Evolutionary conservation across 768 basidiomycete species (phyloP).

Genomic region (Leccinum aurantiacum): DNA sequence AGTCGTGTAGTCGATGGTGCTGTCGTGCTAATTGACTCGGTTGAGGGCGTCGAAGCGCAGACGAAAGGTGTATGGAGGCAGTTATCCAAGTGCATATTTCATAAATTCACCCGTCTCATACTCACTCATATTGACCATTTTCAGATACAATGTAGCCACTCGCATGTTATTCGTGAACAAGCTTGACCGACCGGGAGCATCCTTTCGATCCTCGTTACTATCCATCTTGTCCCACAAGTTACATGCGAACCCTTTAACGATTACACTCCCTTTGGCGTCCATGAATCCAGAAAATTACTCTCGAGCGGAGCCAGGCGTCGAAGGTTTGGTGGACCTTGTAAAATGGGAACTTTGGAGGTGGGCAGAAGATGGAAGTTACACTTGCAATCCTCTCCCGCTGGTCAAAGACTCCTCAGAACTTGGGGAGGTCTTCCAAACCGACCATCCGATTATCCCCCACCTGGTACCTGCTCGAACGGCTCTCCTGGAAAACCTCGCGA

Average conservation of each 20-base stretch:
- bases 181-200: conserved; percentile 84
- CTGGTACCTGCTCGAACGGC: conserved; percentile 65
- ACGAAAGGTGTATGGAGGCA: conserved; percentile 89
- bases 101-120: neutral
- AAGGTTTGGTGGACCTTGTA: conserved; percentile 79
- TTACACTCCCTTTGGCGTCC: conserved; percentile 77
- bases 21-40: conserved; percentile 84
- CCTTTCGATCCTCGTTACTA: conserved; percentile 65
- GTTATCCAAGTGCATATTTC: conserved; percentile 67
- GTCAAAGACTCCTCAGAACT: conserved; percentile 43
- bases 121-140: conserved; percentile 5
- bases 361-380: conserved; percentile 48
- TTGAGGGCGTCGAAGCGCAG: conserved; percentile 90
- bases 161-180: conserved; percentile 86
- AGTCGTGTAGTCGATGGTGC: conserved; percentile 89
- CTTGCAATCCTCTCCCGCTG: conserved; percentile 50
- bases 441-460: conserved; percentile 70
- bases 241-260: conserved; percentile 68
- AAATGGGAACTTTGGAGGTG: conserved; percentile 85
- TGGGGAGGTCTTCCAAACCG: conserved; percentile 46
- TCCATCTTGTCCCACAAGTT: conserved; percentile 75
- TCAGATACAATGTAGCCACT: conserved; percentile 76
- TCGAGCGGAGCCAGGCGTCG: conserved; percentile 79
- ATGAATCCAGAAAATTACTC: conserved; percentile 65
- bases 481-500: conserved; percentile 75